phyloP scores from a whole-genome alignment of 805 yeast species.

The Aciculoconidium aculeatum region DNA sequence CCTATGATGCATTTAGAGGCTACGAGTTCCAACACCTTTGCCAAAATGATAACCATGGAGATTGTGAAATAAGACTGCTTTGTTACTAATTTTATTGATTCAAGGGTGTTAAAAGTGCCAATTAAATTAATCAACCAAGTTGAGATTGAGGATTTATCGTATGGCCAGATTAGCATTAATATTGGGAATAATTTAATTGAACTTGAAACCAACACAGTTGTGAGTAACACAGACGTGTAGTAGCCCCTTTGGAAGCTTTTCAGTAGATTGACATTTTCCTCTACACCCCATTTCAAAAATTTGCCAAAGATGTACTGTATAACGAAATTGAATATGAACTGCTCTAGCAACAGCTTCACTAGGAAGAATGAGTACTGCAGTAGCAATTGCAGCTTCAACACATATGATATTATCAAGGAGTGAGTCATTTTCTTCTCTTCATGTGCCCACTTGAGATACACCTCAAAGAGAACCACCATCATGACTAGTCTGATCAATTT shows the following conservation, averaged over 20 bases:
- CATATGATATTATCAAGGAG: constrained; percentile 15
- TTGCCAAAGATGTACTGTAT: constrained; percentile 22
- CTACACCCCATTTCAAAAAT: constrained; percentile 17
- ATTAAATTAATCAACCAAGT: constrained; percentile 53
- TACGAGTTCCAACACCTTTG: constrained; percentile 12
- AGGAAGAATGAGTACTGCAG: constrained; percentile 56
- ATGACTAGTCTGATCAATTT: constrained; percentile 43
- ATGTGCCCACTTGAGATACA: constrained; percentile 87
- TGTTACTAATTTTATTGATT: constrained; percentile 38
- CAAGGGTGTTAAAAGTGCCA: constrained; percentile 58
- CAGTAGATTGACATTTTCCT: constrained; percentile 12
- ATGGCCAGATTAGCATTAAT: constrained; percentile 94
- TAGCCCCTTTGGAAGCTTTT: constrained; percentile 27
- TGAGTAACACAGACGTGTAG: constrained; percentile 44
- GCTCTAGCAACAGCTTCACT: constrained; percentile 44
- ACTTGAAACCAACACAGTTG: constrained; percentile 70
- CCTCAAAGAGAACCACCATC: constrained; percentile 73
- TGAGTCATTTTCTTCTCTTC: constrained; percentile 57
- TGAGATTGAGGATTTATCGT: constrained; percentile 66
- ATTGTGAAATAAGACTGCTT: constrained; percentile 12
- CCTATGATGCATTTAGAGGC: constrained; percentile 12
- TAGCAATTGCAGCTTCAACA: constrained; percentile 31
- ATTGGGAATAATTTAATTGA: constrained; percentile 84
- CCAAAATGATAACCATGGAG: constrained; percentile 10
- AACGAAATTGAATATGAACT: constrained; percentile 32